Base-by-base conservation (phyloP, 2,329 filamentous ascomycete genomes). In the Aureobasidium sp. region DNA sequence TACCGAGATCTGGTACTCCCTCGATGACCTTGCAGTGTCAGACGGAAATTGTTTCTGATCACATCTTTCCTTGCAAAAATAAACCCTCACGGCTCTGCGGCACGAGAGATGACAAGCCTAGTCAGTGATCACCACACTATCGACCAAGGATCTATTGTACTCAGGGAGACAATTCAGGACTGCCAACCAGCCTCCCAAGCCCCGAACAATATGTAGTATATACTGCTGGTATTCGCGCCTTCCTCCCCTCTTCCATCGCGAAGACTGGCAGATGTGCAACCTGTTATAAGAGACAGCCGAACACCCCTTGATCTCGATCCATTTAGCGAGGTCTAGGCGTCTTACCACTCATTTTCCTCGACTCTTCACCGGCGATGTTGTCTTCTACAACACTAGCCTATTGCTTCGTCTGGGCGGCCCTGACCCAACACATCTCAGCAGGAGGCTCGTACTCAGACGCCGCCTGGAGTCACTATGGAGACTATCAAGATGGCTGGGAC, bases 321-420 rank as follows among this genome's bases (percentile, higher is more conserved):
- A 17, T 20, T 59, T 60, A 41, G 34, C 43, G 46, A 43, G 44
- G 44, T 60, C 57, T 50, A 36, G 46, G 57, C 57, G 43, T 60
- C 57, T 60, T 34, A 60, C 46, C 37, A 34, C 24, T 47, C 20
- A 5, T 51, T 51, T 17, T 39, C 34, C 27, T 39, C 15, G 20
- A 24, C 47, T 51, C 24, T 43, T 12, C 46, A 36, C 48, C 39
- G 56, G 27, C 27, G 7, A 60, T 50, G 57, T 50, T 60, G 36
- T 41, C 36, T n/a, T 36, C 32, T 43, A 60, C 26, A 24, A 51
- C 46, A 15, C 48, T 51, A 27, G 57, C 24, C 20, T 39, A 41
- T 34, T 32, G 26, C 57, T 34, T 60, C 20, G 17, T 36, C 17
- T 60, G 57, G 44, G 44, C 24, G 15, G 24, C 36, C 43, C 34